Evolutionary conservation across 768 basidiomycete genomes (phyloP).

Genomic region (Brasilioporus rufonigricans): DNA sequence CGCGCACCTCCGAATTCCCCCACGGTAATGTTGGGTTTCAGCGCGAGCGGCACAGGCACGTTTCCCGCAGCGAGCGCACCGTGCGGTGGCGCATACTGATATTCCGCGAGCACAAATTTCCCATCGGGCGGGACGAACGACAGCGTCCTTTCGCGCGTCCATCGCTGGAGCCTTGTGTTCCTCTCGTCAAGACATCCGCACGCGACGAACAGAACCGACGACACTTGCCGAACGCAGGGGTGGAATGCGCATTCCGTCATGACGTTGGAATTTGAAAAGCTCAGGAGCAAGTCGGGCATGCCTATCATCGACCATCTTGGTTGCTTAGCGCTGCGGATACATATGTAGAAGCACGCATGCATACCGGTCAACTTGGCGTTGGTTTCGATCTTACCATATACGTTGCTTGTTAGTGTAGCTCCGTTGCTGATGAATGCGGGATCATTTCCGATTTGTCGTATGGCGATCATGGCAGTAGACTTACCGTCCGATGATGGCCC

Average conservation of each 20-base stretch:
- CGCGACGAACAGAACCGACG: background rate
- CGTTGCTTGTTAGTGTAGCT: constrained; percentile 58
- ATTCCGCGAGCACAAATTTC: constrained; percentile 79
- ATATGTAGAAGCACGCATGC: constrained; percentile 6
- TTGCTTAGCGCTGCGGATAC: background rate
- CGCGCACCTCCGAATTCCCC: constrained; percentile 32
- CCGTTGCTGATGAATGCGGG: constrained; percentile 51
- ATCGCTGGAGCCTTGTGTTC: constrained; percentile 66
- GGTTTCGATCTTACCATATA: constrained; percentile 76
- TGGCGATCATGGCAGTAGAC: background rate
- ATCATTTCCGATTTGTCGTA: background rate
- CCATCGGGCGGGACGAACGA: constrained; percentile 97
- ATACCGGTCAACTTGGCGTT: constrained; percentile 76
- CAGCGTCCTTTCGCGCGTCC: constrained; percentile 70
- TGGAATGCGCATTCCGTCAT: constrained; percentile 86
- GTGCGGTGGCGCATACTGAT: constrained; percentile 58
- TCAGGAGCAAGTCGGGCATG: constrained; percentile 83
- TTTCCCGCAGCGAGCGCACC: constrained; percentile 38
- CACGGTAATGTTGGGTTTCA: constrained; percentile 42
- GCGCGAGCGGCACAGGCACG: constrained; percentile 49
- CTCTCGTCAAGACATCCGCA: constrained; percentile 7
- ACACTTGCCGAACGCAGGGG: constrained; percentile 79
- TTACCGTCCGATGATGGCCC: constrained; percentile 40
- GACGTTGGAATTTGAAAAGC: constrained; percentile 71
- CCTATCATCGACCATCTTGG: constrained; percentile 45